Evolutionary conservation across 129 eudicot species (phyloP), one percentile per base, ranked within the genome.

Genomic region (Pulicaria dysenterica): DNA sequence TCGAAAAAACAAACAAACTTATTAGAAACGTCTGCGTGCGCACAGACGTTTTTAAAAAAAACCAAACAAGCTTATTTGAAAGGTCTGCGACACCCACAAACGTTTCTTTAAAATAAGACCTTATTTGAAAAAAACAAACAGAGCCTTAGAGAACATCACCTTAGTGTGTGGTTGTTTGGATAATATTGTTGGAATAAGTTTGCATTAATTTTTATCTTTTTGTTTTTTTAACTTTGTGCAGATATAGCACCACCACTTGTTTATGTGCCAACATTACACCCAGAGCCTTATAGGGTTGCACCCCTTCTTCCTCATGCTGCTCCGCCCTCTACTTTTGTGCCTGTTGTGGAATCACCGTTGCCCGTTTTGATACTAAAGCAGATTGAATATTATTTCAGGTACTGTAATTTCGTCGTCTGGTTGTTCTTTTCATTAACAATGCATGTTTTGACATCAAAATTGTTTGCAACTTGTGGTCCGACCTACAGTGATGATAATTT

Each of bases 381-480:
- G 69, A 83, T 90, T 46, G 94, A 90, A 48, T 90, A 80, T 75
- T 90, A 90, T 81, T 90, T 90, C 82, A 87, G 96, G 96, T 85
- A 81, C 14, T 40, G 19, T 36, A 39, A 64, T 4, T 73, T 31
- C n/a, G 17, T 45, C 54, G 11, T 45, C 39, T 31, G 24, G 43
- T 73, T 13, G 8, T 39, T 68, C 69, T 45, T 3, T 72, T 34
- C 13, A 64, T 7, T 63, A 12, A 8, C 17, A 3, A 14, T 12
- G 38, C 17, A 14, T 31, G 14, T 65, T 75, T 37, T 34, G 37
- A 56, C 10, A 48, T 51, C 15, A 39, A 38, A 10, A 31, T 75
- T 67, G 1, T 37, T 17, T 34, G 40, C 31, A 17, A 6, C 31
- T 24, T 24, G 31, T 24, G 2, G n/a, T n/a, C n/a, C n/a, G n/a